phyloP scores from a whole-genome alignment of 1,139 yeast species.

The Hyphopichia wangnamkhiaoensis region DNA sequence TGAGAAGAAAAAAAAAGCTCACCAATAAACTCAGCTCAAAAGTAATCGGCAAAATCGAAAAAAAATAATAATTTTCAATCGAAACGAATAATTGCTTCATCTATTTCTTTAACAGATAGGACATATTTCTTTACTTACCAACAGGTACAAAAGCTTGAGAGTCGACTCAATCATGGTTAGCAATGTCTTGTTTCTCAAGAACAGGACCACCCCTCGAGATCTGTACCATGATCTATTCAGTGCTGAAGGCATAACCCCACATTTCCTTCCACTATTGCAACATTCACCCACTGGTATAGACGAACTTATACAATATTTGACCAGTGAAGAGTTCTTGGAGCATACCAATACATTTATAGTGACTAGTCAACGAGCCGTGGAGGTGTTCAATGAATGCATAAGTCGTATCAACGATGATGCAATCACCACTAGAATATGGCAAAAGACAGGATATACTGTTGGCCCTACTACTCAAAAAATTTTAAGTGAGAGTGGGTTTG shows the following conservation, averaged over 20 bases:
- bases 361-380: constrained; percentile 94
- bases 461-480: constrained; percentile 85
- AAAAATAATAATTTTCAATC: too few species aligned
- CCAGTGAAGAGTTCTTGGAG: constrained; percentile 36
- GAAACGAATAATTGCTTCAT: too few species aligned
- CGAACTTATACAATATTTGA: constrained; percentile 43
- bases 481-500: constrained; percentile 64
- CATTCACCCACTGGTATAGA: constrained; percentile 58
- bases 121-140: too few species aligned
- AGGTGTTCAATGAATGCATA: constrained; percentile 58
- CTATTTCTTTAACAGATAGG: too few species aligned
- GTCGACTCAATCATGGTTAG: constrained; percentile 5
- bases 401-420: constrained; percentile 14
- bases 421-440: constrained; percentile 27
- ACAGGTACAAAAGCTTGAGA: too few species aligned
- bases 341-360: constrained; percentile 59
- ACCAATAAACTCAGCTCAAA: too few species aligned
- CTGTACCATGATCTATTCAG: constrained; percentile 52
- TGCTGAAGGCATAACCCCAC: constrained; percentile 36
- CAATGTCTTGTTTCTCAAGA: constrained; percentile 55
- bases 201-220: constrained; percentile 65
- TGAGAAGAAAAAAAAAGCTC: too few species aligned
- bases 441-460: constrained; percentile 74
- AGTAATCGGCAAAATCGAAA: too few species aligned
- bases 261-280: constrained; percentile 68